A percentile compares a stretch with the other conserved stretches of the same genome.
These are phyloP conservation scores for Phtheirospermum japonicum DNA, from an alignment of 257 asterid genomes.

Conservation along the genomic window DNA sequence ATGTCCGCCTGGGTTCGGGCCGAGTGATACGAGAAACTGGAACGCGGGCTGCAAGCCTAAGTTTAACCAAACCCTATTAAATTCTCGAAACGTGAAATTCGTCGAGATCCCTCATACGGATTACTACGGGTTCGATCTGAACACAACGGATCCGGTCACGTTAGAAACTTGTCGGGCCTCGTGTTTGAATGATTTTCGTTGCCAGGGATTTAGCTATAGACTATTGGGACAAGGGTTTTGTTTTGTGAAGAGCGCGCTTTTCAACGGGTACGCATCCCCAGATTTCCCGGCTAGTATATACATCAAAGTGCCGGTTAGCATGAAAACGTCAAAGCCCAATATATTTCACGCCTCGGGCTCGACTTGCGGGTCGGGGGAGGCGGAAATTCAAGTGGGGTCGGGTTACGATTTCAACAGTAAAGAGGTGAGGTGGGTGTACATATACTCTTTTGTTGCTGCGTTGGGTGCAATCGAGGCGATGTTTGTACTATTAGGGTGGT, in stretches of 20 bases:
- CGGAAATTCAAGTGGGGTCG: conserved; percentile 28
- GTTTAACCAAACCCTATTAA: conserved; percentile 31
- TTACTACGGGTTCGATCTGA: conserved; percentile 66
- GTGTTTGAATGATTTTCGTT: conserved; percentile 40
- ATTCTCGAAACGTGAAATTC: conserved; percentile 37
- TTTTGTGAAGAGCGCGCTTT: conserved; percentile 45
- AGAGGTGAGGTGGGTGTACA: conserved; percentile 40
- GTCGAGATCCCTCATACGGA: conserved; percentile 51
- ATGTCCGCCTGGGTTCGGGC: conserved; percentile 57
- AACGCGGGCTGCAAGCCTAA: conserved; percentile 48
- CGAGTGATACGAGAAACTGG: conserved; percentile 43
- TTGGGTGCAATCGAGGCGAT: conserved; percentile 38
- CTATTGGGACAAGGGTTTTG: conserved; percentile 47
- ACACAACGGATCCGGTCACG: conserved; percentile 22
- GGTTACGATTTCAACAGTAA: conserved; percentile 34
- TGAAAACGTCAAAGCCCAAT: conserved; percentile 30
- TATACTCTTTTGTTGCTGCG: conserved; percentile 36
- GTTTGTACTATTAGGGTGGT: conserved; percentile 43
- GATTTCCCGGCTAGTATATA: conserved; percentile 49
- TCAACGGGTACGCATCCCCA: conserved; percentile 52
- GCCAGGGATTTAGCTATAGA: conserved; percentile 55
- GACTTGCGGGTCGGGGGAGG: conserved; percentile 25
- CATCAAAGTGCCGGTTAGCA: conserved; percentile 44
- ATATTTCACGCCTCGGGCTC: conserved; percentile 29
- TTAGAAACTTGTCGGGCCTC: conserved; percentile 37